Evolutionary conservation across 495 filamentous ascomycete species (phyloP).

Genomic region (Penicillium desertorum): DNA sequence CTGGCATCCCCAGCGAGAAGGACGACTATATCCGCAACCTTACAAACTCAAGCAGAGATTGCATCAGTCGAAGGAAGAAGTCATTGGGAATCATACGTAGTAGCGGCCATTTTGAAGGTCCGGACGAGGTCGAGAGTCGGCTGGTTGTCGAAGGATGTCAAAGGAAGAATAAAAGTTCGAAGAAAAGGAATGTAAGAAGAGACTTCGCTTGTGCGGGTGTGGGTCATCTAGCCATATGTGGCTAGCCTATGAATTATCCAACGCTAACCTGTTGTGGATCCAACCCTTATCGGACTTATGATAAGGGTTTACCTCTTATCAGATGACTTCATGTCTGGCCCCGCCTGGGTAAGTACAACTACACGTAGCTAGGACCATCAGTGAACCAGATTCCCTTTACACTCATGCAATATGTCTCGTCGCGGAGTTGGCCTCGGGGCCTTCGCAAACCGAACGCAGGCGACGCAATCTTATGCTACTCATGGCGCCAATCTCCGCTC

Average conservation of each 20-base stretch:
- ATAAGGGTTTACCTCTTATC: conserved; percentile 6
- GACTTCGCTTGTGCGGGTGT: conserved; percentile 42
- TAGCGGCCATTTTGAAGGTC: conserved; percentile 52
- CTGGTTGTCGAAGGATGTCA: conserved; percentile 44
- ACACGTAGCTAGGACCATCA: neutral
- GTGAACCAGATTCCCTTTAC: neutral
- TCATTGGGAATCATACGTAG: conserved; percentile 62
- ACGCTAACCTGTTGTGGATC: conserved; percentile 16
- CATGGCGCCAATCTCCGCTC: conserved; percentile 84
- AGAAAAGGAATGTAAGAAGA: conserved; percentile 24
- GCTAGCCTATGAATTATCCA: conserved; percentile 16
- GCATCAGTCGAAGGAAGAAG: conserved; percentile 41
- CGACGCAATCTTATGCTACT: conserved; percentile 78
- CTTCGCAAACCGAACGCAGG: conserved; percentile 78
- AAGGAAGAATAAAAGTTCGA: conserved; percentile 29
- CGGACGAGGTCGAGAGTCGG: conserved; percentile 42
- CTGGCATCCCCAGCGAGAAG: conserved; percentile 72
- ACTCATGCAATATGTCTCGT: conserved; percentile 43
- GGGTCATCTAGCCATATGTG: conserved; percentile 19
- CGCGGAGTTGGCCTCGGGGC: conserved; percentile 86
- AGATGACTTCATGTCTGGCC: conserved; percentile 1
- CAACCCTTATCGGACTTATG: conserved; percentile 28
- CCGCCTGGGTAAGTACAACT: neutral
- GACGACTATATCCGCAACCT: conserved; percentile 66
- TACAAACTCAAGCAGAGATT: conserved; percentile 47